Conservation (phyloP, 2,329 filamentous ascomycete species). For the Paecilomyces formosus region DNA sequence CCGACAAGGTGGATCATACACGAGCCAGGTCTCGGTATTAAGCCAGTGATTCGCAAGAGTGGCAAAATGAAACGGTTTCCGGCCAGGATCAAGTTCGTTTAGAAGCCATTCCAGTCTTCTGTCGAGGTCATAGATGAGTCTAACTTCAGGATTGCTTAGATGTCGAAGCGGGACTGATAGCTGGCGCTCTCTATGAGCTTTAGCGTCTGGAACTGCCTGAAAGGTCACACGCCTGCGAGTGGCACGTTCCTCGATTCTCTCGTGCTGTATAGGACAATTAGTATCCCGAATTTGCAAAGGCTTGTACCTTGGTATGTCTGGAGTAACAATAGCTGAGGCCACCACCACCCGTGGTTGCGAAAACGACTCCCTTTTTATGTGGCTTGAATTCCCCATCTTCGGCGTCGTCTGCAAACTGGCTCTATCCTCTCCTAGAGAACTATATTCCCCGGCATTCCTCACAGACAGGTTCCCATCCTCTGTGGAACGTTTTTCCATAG, state of each 20-base stretch:
- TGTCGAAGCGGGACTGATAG: constrained; percentile 2
- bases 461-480: not conserved
- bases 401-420: not conserved
- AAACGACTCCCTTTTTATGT: not conserved
- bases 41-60: constrained; percentile 36
- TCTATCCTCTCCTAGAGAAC: not conserved
- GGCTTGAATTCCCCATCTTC: not conserved
- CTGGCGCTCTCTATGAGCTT: not conserved
- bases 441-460: not conserved
- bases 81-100: constrained; percentile 30
- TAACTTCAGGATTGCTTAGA: constrained; percentile 29
- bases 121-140: constrained; percentile 25
- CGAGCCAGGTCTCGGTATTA: constrained; percentile 32
- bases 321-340: not conserved
- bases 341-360: not conserved
- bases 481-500: not conserved
- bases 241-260: not conserved
- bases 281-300: not conserved
- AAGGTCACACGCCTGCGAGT: not conserved
- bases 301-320: not conserved
- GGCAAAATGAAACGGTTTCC: constrained; percentile 32
- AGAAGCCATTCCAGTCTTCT: constrained; percentile 32
- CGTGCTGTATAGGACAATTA: not conserved
- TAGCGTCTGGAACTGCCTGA: not conserved
- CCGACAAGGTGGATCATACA: constrained; percentile 32